Base-by-base conservation (phyloP, 345 rosid genomes). In the Nasturtium officinale region DNA sequence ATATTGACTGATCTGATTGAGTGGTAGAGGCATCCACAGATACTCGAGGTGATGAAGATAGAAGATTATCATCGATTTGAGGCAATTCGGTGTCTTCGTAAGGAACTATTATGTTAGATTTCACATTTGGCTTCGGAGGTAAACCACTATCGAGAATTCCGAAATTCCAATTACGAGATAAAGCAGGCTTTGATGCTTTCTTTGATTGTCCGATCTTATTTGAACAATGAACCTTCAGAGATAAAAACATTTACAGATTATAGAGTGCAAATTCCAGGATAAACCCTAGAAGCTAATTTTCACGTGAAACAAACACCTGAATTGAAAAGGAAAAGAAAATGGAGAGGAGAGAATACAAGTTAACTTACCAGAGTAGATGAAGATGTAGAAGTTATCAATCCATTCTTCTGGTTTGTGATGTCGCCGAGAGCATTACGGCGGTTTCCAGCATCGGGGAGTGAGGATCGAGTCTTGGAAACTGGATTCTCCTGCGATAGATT, bases 381-480 rank as follows among this genome's bases (percentile, higher is more conserved):
- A 2, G 87, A 62, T 26, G 76, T 52, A 9, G 80, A 77, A 73
- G 38, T 69, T 81, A 78, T 83, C 7, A 83, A 75, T 18, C 77
- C 87, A 42, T 32, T 81, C 81, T 77, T 88, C 48, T 84, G 87
- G 67, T 88, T 92, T 1, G 93, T 83, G 77, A 92, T 77, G 23
- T 76, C 74, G 2, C 74, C 70, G 45, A 76, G 79, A 1, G 73
- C 20, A 38, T 15, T 17, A 60, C 78, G 78, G 37, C 78, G 63
- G 65, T 56, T 73, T 9, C 57, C 58, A 43, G 21, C 55, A 11
- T 90, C 86, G 28, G 82, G 69, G 54, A 92, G 91, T 37, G 96
- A 89, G 43, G 82, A 82, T 75, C 97, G 83, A 82, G 86, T 87
- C 86, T 86, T 89, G 46, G 74, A 66, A 13, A 78, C 74, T 32